phyloP scores from a whole-genome alignment of 768 basidiomycete species.

The Lactifluus hygrophoroides region DNA sequence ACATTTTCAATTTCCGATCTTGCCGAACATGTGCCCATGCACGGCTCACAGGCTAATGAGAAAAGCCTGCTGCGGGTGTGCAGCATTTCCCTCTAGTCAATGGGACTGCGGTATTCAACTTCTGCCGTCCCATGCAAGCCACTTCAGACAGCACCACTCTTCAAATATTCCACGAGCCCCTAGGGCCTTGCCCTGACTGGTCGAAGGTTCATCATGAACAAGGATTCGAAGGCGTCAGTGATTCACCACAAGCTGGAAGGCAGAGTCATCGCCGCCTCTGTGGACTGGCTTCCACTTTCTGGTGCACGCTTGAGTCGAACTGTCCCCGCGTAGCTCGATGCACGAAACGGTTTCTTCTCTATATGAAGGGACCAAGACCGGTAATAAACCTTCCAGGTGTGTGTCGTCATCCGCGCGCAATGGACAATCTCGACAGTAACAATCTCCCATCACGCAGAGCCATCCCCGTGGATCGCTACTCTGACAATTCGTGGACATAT shows the following conservation, averaged over 20 bases:
- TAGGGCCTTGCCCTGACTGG: not conserved
- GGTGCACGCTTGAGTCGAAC: not conserved
- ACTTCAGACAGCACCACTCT: not conserved
- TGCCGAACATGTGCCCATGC: no score
- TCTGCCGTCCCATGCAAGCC: not conserved
- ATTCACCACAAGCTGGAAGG: not conserved
- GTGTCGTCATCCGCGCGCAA: constrained; percentile 18
- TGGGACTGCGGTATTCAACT: not conserved
- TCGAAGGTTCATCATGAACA: not conserved
- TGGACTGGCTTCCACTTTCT: not conserved
- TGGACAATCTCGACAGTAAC: not conserved
- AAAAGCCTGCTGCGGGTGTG: not conserved
- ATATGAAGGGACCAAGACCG: constrained; percentile 54
- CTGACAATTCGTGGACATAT: constrained; percentile 25
- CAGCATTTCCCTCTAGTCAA: no score
- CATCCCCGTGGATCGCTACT: constrained; percentile 45
- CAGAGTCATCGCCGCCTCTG: no score
- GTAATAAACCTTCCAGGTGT: constrained; percentile 42
- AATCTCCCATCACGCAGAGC: constrained; percentile 31
- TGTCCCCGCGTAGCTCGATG: constrained; percentile 16
- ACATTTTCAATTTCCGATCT: not conserved
- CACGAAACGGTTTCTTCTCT: constrained; percentile 22
- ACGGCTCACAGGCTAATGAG: no score
- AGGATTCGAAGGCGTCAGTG: not conserved
- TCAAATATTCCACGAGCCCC: not conserved